A percentile compares a stretch with the other conserved stretches of the same genome.
These are phyloP conservation scores for Pyracantha coccinea DNA, from an alignment of 331 rosid species.

Conservation along the genomic window DNA sequence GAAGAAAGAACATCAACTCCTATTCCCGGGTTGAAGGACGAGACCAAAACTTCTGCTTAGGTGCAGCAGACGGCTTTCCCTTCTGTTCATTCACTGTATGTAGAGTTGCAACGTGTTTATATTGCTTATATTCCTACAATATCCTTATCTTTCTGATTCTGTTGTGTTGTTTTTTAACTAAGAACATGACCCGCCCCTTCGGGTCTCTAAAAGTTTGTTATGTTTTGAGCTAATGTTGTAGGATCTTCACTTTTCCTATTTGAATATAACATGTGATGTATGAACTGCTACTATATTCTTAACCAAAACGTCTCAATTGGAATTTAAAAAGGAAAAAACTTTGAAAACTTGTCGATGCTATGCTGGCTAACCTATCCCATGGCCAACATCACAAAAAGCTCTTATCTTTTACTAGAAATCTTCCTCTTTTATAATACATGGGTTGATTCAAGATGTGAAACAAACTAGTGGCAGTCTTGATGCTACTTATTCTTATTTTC, in stretches of 20 bases:
- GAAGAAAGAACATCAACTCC: conserved; percentile 16
- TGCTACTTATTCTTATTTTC: conserved; percentile 4
- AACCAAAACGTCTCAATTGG: not conserved
- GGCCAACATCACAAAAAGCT: not conserved
- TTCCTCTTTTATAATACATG: conserved; percentile 1
- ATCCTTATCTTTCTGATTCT: not conserved
- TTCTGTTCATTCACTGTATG: not conserved
- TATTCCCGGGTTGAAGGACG: conserved; percentile 29
- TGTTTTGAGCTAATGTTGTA: not conserved
- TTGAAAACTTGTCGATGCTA: not conserved
- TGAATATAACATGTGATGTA: not conserved
- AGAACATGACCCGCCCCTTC: not conserved
- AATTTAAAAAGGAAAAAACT: not conserved
- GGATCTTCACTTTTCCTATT: not conserved
- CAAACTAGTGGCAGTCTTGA: conserved; percentile 7
- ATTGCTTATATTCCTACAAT: not conserved
- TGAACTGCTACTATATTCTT: not conserved
- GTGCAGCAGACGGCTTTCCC: not conserved
- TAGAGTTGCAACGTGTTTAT: not conserved
- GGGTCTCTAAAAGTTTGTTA: not conserved
- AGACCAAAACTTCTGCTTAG: conserved; percentile 14
- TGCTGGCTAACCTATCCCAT: not conserved
- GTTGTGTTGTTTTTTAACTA: not conserved
- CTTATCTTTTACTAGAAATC: conserved; percentile 1
- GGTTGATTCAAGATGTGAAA: not conserved